Evolutionary conservation across 1,284 basidiomycete genomes (phyloP).

Genomic region (Malassezia sympodialis): DNA sequence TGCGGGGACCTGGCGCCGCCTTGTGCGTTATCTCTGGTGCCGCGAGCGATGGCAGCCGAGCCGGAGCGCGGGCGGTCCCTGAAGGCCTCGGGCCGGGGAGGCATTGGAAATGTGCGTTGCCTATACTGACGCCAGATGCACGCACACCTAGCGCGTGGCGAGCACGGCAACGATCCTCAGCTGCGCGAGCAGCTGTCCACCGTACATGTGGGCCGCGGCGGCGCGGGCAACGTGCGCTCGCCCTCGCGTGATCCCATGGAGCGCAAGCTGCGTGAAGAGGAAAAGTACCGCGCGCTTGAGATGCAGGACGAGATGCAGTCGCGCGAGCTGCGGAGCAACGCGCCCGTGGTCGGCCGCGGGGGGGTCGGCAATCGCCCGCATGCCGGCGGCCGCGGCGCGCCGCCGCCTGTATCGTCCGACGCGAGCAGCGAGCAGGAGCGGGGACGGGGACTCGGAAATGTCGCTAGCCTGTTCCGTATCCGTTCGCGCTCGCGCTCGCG

Average conservation of each 20-base stretch:
- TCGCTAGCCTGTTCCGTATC: constrained; percentile 30
- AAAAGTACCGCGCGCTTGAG: constrained; percentile 23
- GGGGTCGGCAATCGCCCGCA: constrained; percentile 57
- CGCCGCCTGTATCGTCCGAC: constrained; percentile 11
- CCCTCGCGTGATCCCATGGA: constrained; percentile 56
- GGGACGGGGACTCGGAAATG: not conserved
- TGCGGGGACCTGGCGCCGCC: not conserved
- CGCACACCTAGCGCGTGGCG: not conserved
- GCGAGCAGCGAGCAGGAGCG: not conserved
- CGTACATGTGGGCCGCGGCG: constrained; percentile 64
- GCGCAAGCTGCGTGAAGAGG: constrained; percentile 33
- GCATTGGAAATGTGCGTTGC: constrained; percentile 38
- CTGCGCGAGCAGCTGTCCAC: constrained; percentile 2
- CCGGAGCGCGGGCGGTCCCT: constrained; percentile 33
- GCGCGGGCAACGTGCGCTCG: constrained; percentile 65
- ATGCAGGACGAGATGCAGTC: constrained; percentile 49
- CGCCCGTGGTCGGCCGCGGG: constrained; percentile 61
- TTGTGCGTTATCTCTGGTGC: not conserved
- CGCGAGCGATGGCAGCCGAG: not conserved
- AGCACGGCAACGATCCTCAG: not conserved
- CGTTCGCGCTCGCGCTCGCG: constrained; percentile 42
- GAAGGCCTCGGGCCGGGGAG: constrained; percentile 36
- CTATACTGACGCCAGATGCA: constrained; percentile 6
- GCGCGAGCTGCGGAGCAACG: constrained; percentile 46
- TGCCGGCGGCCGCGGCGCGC: constrained; percentile 14